phyloP scores from a whole-genome alignment of 73 alveolate genomes.

The Durusdinium trenchii region DNA sequence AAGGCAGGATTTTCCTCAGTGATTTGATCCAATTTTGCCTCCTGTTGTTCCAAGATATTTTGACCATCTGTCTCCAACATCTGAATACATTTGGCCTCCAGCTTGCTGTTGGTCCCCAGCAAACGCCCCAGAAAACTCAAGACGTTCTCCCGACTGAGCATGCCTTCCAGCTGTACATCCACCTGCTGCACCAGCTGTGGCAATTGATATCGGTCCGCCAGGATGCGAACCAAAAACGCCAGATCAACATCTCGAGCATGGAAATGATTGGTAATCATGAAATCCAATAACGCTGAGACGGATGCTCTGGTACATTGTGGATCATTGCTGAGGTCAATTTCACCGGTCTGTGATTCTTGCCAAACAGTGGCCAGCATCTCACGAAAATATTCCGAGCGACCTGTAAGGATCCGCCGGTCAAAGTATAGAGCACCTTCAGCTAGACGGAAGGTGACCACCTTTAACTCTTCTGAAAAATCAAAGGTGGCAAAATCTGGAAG shows the following conservation, averaged over 20 bases:
- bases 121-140: constrained; percentile 45
- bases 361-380: constrained; percentile 45
- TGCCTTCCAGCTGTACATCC: constrained; percentile 24
- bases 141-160: constrained; percentile 2
- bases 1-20: constrained; percentile 33
- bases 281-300: constrained; percentile 19
- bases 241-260: background rate
- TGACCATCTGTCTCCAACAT: constrained; percentile 52
- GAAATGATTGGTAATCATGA: background rate
- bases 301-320: constrained; percentile 40
- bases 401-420: constrained; percentile 50
- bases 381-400: constrained; percentile 67
- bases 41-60: constrained; percentile 42
- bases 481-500: background rate
- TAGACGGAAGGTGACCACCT: constrained; percentile 55
- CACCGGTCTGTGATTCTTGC: constrained; percentile 35
- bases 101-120: background rate
- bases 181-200: constrained; percentile 24
- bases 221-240: constrained; percentile 50
- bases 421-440: background rate
- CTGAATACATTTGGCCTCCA: constrained; percentile 46
- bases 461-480: constrained; percentile 28
- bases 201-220: constrained; percentile 41
- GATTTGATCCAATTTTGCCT: constrained; percentile 39
- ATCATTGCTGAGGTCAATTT: constrained; percentile 20